Conservation (phyloP, 2,329 filamentous ascomycete species). For the Dothidotthia symphoricarpi region DNA sequence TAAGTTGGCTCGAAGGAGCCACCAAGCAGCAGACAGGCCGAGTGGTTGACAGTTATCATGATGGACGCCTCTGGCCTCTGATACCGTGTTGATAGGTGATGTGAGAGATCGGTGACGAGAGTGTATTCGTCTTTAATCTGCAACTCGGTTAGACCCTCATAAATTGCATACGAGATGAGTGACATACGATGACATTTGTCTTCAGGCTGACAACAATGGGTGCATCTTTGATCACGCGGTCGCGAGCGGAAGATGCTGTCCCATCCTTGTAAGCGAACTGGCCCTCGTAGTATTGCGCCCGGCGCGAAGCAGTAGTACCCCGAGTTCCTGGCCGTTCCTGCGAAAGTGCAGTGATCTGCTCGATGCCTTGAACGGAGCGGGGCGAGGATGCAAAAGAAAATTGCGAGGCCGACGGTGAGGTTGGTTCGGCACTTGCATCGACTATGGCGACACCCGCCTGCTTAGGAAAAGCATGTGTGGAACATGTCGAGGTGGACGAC, state of each 20-base stretch:
- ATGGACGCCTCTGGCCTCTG: slow-evolving; percentile 71
- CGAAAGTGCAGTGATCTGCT: slow-evolving; percentile 14
- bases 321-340: slow-evolving; percentile 8
- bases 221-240: slow-evolving; percentile 46
- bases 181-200: slow-evolving; percentile 54
- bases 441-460: slow-evolving; percentile 34
- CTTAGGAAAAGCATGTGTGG: slow-evolving; percentile 37
- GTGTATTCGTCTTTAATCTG: slow-evolving; percentile 74
- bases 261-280: slow-evolving; percentile 41
- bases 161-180: slow-evolving; percentile 2
- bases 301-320: slow-evolving; percentile 22
- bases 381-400: slow-evolving; percentile 41
- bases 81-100: slow-evolving; percentile 72
- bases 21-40: slow-evolving; percentile 70
- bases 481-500: slow-evolving; percentile 36
- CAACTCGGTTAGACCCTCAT: slow-evolving; percentile 19
- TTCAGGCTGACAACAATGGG: slow-evolving; percentile 50
- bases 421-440: slow-evolving; percentile 27
- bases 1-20: slow-evolving; percentile 79
- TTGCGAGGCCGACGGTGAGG: slow-evolving; percentile 38
- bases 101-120: slow-evolving; percentile 71
- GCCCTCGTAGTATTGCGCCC: slow-evolving; percentile 41
- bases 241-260: slow-evolving; percentile 37
- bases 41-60: slow-evolving; percentile 73
- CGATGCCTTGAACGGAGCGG: slow-evolving; percentile 27